These are phyloP conservation scores for Fusarium tanahbumbuense DNA, from an alignment of 2,329 filamentous ascomycete species.

Conservation along the genomic window DNA sequence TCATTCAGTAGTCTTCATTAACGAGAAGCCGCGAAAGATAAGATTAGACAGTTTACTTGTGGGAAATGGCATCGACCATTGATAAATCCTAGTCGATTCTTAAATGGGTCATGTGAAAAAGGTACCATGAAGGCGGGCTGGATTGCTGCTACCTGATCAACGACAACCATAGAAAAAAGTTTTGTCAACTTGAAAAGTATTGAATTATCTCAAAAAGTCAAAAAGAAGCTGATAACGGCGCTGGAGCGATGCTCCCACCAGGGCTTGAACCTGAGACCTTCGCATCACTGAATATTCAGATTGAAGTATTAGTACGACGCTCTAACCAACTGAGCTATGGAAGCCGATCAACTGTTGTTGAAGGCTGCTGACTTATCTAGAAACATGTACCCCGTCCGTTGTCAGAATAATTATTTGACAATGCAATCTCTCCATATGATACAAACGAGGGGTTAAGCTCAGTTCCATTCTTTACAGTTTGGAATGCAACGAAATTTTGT, in stretches of 20 bases:
- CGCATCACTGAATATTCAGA: not conserved
- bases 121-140: too few species aligned
- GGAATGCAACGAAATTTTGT: accelerated
- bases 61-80: too few species aligned
- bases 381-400: accelerated
- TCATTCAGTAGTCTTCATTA: too few species aligned
- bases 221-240: not conserved
- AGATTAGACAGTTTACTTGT: too few species aligned
- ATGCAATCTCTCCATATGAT: accelerated
- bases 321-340: not conserved
- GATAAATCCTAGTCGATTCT: too few species aligned
- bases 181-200: too few species aligned
- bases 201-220: too few species aligned
- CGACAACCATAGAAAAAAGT: too few species aligned
- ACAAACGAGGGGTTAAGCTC: accelerated
- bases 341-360: not conserved
- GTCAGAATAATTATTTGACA: not conserved
- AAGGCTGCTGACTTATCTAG: accelerated
- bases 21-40: too few species aligned
- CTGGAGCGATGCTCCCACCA: not conserved
- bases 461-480: not conserved
- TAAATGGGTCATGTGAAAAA: too few species aligned
- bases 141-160: too few species aligned
- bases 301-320: not conserved
- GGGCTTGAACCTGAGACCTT: not conserved